A percentile compares a stretch with the other conserved stretches of the same genome.
These are phyloP conservation scores for Mortierella claussenii DNA, from an alignment of 192 early-diverging fungal species.

Conservation along the genomic window DNA sequence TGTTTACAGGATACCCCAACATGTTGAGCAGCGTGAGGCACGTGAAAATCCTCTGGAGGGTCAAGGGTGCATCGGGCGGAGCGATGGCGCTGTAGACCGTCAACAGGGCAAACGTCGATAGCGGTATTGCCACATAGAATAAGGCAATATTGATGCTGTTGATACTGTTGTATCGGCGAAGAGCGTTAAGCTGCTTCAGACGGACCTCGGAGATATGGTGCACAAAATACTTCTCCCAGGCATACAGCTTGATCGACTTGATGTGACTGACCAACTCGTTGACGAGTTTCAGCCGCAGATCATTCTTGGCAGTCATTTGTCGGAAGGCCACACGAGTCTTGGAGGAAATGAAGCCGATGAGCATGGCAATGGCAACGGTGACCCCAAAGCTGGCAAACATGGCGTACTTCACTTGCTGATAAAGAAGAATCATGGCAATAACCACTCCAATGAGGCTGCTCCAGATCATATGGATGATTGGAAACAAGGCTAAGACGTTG, in stretches of 20 bases:
- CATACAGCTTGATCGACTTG: slow-evolving; percentile 76
- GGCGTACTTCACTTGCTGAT: too few relatives aligned
- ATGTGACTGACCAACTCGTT: slow-evolving; percentile 70
- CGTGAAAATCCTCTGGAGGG: slow-evolving; percentile 68
- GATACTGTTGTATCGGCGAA: slow-evolving; percentile 28
- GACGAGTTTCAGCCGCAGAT: slow-evolving; percentile 74
- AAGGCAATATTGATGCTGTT: not conserved
- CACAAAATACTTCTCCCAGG: slow-evolving; percentile 67
- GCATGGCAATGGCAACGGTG: too few relatives aligned
- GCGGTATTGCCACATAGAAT: slow-evolving; percentile 30
- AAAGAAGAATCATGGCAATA: slow-evolving; percentile 29
- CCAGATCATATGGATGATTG: slow-evolving; percentile 38
- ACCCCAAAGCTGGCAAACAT: too few relatives aligned
- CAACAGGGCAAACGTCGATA: too few relatives aligned
- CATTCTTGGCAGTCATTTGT: slow-evolving; percentile 28
- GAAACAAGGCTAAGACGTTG: slow-evolving; percentile 14
- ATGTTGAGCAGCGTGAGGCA: slow-evolving; percentile 81
- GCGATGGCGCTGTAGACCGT: too few relatives aligned
- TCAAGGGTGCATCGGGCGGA: slow-evolving; percentile 50
- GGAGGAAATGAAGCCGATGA: too few relatives aligned
- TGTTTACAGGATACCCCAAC: slow-evolving; percentile 74
- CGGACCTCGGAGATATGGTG: slow-evolving; percentile 36
- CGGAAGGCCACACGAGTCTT: slow-evolving; percentile 1
- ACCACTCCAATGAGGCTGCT: slow-evolving; percentile 19
- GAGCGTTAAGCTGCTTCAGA: slow-evolving; percentile 28